Conservation (phyloP, 2,329 filamentous ascomycete genomes). For the Verticillium dahliae region DNA sequence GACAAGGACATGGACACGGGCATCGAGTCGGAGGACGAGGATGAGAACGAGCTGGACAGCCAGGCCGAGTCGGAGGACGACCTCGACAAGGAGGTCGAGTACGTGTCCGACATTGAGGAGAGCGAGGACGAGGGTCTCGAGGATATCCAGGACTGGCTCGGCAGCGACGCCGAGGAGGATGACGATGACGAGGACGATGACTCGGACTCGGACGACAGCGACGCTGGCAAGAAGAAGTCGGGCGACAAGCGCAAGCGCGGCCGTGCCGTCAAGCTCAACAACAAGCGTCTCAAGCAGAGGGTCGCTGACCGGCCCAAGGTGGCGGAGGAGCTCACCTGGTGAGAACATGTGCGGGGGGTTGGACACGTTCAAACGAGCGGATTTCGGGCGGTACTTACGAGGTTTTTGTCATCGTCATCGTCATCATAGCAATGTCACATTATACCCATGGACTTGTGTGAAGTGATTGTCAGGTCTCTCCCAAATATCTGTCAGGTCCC, state of each 20-base stretch:
- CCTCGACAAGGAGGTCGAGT: conserved; percentile 75
- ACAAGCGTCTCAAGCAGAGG: conserved; percentile 28
- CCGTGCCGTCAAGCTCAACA: conserved; percentile 39
- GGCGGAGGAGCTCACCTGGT: conserved; percentile 36
- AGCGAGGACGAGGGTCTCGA: conserved; percentile 66
- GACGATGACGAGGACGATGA: conserved; percentile 51
- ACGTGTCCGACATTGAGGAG: conserved; percentile 85
- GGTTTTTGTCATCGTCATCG: not conserved
- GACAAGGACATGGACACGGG: conserved; percentile 89
- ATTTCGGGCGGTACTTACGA: not conserved
- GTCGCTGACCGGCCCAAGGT: conserved; percentile 37
- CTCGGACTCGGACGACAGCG: conserved; percentile 51
- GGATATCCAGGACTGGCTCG: conserved; percentile 90
- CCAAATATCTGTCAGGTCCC: not conserved
- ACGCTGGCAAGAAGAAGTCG: conserved; percentile 46
- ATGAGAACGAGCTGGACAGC: conserved; percentile 64
- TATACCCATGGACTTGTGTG: not conserved
- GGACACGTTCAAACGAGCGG: not conserved
- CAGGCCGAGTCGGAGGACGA: conserved; percentile 59
- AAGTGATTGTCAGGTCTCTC: not conserved
- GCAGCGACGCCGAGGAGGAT: conserved; percentile 58
- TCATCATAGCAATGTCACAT: not conserved
- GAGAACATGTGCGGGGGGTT: conserved; percentile 4
- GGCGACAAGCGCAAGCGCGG: conserved; percentile 51
- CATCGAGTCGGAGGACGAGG: conserved; percentile 70